These are phyloP conservation scores for Hylodesmum podocarpum DNA, from an alignment of 306 rosid species.

Conservation along the genomic window DNA sequence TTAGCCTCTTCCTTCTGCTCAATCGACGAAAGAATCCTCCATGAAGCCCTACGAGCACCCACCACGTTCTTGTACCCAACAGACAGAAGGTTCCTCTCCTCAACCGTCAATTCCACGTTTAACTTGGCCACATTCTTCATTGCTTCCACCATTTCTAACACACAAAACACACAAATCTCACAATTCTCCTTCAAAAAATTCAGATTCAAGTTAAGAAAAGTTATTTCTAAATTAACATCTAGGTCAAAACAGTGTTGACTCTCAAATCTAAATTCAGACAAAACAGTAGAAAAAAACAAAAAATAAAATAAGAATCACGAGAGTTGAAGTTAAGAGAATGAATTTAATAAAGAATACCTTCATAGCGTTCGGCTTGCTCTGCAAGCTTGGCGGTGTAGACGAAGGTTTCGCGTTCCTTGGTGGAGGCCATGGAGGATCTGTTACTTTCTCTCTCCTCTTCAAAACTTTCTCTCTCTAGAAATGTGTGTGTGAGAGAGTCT, in stretches of 20 bases:
- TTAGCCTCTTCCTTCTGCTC: conserved; percentile 60
- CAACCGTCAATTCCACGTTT: conserved; percentile 55
- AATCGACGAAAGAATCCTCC: conserved; percentile 63
- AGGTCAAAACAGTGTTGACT: not conserved
- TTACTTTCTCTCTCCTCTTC: conserved; percentile 12
- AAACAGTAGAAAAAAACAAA: not conserved
- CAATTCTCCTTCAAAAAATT: not conserved
- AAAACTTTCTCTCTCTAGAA: conserved; percentile 17
- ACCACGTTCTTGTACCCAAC: conserved; percentile 61
- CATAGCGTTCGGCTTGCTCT: conserved; percentile 78
- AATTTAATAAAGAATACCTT: conserved; percentile 30
- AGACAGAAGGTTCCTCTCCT: conserved; percentile 61
- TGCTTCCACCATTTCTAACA: conserved; percentile 64
- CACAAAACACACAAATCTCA: not conserved
- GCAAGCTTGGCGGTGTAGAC: conserved; percentile 68
- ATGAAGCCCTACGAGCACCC: conserved; percentile 65
- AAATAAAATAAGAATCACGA: not conserved
- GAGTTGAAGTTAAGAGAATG: not conserved
- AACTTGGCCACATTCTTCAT: conserved; percentile 63
- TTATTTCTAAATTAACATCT: not conserved
- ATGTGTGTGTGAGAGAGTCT: not conserved
- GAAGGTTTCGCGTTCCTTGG: conserved; percentile 49
- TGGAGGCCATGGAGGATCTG: conserved; percentile 47
- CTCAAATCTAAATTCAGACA: not conserved
- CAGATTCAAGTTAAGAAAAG: not conserved